Evolutionary conservation across 2,329 filamentous ascomycete species (phyloP).

Genomic region (Xylogone sp.): DNA sequence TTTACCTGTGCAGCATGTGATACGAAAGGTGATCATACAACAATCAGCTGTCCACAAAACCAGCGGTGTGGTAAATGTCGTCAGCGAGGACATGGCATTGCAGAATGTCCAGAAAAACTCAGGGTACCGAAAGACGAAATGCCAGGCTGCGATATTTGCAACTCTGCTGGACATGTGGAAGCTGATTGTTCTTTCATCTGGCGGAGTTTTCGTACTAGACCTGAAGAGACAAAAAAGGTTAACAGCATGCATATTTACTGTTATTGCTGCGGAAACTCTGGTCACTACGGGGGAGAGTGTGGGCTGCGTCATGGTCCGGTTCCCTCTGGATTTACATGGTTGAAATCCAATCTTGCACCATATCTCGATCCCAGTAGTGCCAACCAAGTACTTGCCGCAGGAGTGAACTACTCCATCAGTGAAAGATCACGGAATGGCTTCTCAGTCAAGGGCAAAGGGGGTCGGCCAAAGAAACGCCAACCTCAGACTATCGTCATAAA

Average conservation of each 20-base stretch:
- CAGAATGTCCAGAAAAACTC: constrained; percentile 54
- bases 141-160: constrained; percentile 59
- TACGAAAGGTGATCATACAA: constrained; percentile 38
- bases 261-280: constrained; percentile 49
- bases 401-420: constrained; percentile 21
- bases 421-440: constrained; percentile 14
- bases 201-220: constrained; percentile 47
- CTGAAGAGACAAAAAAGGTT: constrained; percentile 42
- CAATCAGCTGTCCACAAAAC: constrained; percentile 46
- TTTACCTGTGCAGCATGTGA: constrained; percentile 46
- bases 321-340: constrained; percentile 45
- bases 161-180: constrained; percentile 53
- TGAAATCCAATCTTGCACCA: constrained; percentile 40
- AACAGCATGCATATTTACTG: constrained; percentile 48
- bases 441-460: constrained; percentile 27
- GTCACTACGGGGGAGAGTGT: constrained; percentile 58
- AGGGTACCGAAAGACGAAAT: constrained; percentile 47
- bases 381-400: constrained; percentile 21
- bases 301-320: constrained; percentile 17
- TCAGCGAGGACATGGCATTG: constrained; percentile 54
- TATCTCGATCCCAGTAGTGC: constrained; percentile 45
- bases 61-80: constrained; percentile 56
- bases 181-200: constrained; percentile 56
- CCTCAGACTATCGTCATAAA: constrained; percentile 17
- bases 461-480: constrained; percentile 13